These are phyloP conservation scores for Rhizopus sp. DNA, from an alignment of 371 early-diverging fungal species.

Conservation along the genomic window DNA sequence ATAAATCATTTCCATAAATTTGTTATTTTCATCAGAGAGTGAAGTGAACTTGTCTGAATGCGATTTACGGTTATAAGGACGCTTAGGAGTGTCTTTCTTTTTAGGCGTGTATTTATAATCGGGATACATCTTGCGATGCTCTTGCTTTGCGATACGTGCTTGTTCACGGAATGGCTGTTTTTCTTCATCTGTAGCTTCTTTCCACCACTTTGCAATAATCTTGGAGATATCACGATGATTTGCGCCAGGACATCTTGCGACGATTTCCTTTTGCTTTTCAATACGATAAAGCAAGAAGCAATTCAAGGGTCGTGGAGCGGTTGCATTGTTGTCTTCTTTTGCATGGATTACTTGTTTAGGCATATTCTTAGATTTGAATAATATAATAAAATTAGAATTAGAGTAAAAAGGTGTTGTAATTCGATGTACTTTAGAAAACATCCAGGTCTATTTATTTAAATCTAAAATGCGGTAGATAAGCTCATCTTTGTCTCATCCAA, in stretches of 20 bases:
- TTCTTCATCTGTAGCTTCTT: conserved; percentile 57
- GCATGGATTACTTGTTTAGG: not conserved
- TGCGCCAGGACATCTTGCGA: conserved; percentile 57
- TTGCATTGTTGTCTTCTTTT: not conserved
- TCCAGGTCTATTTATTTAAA: no score
- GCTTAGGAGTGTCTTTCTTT: conserved; percentile 24
- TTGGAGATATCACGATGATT: conserved; percentile 76
- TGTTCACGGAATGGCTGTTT: conserved; percentile 62
- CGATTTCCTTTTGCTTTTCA: conserved; percentile 69
- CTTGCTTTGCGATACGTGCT: conserved; percentile 59
- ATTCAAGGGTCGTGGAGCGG: conserved; percentile 62
- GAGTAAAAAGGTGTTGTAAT: not conserved
- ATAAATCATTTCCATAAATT: conserved; percentile 29
- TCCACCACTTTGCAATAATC: conserved; percentile 79
- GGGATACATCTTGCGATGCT: conserved; percentile 50
- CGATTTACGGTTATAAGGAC: conserved; percentile 21
- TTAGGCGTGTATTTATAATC: conserved; percentile 33
- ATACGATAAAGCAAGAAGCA: conserved; percentile 73
- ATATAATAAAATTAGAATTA: not conserved
- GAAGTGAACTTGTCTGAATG: conserved; percentile 31
- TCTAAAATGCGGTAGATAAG: no score
- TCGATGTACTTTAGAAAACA: not conserved
- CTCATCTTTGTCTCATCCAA: no score
- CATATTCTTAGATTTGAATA: not conserved
- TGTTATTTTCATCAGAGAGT: conserved; percentile 29